A percentile compares a stretch with the other conserved stretches of the same genome.
These are phyloP conservation scores for Saxophila tyrrhenica DNA, from an alignment of 495 filamentous ascomycete genomes.

Conservation along the genomic window DNA sequence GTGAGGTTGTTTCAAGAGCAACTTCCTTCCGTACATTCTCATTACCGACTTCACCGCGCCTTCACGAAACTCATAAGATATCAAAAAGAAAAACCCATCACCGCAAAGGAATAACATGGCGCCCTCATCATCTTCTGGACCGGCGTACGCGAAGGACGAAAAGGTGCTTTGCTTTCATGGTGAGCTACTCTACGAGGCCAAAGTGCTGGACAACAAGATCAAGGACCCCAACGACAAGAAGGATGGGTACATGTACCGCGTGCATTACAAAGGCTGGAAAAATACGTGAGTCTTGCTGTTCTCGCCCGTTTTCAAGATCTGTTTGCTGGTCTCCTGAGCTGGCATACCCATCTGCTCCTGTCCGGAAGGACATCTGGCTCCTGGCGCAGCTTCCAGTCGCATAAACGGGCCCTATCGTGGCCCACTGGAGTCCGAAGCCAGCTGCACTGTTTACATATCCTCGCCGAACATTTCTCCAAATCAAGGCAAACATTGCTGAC, in stretches of 20 bases:
- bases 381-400: not conserved
- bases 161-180: constrained; percentile 93
- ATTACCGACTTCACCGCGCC: no score
- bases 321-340: constrained; percentile 1
- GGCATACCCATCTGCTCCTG: not conserved
- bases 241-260: constrained; percentile 69
- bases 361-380: not conserved
- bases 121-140: constrained; percentile 38
- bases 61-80: not conserved
- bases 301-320: constrained; percentile 5
- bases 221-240: constrained; percentile 58
- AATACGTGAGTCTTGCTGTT: constrained; percentile 56
- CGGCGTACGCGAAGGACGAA: constrained; percentile 76
- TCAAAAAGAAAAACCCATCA: not conserved
- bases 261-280: constrained; percentile 99
- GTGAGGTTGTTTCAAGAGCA: no score
- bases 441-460: no score
- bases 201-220: constrained; percentile 66
- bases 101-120: constrained; percentile 41
- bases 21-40: no score
- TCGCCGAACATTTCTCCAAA: no score
- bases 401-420: no score
- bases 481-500: no score
- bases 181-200: constrained; percentile 93
- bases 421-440: no score